A percentile compares a stretch with the other conserved stretches of the same genome.
Evolutionary conservation across 305 asterid species (phyloP).

Genomic region (Fraxinus greggii): DNA sequence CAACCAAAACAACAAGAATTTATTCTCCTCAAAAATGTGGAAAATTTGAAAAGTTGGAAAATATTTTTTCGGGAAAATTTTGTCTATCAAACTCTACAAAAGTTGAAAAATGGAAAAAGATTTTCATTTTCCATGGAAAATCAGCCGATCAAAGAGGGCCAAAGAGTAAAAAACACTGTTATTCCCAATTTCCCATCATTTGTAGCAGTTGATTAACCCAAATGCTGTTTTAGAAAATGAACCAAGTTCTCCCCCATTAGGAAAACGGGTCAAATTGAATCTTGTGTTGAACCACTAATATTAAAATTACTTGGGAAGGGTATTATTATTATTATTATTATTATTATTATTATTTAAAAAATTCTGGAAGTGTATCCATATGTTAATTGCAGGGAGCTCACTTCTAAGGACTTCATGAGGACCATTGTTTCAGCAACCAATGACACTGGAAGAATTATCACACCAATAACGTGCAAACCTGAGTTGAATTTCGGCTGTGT

Average conservation of each 20-base stretch:
- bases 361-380: background rate
- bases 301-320: background rate
- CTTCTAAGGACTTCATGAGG: constrained; percentile 58
- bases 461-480: constrained; percentile 71
- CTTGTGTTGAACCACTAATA: background rate
- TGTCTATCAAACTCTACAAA: no score
- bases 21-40: no score
- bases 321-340: background rate
- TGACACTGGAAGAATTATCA: constrained; percentile 35
- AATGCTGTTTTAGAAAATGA: background rate
- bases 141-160: no score
- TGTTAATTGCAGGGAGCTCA: constrained; percentile 52
- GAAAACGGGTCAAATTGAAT: background rate
- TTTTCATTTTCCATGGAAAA: no score
- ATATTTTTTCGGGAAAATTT: no score
- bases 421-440: constrained; percentile 44
- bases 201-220: background rate
- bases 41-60: no score
- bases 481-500: constrained; percentile 47
- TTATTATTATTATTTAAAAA: background rate
- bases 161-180: background rate
- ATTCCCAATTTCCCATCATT: background rate
- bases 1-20: no score
- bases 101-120: no score
- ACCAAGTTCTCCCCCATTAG: background rate